These are phyloP conservation scores for Cicer pinnatifidum DNA, from an alignment of 306 rosid genomes.

Conservation along the genomic window DNA sequence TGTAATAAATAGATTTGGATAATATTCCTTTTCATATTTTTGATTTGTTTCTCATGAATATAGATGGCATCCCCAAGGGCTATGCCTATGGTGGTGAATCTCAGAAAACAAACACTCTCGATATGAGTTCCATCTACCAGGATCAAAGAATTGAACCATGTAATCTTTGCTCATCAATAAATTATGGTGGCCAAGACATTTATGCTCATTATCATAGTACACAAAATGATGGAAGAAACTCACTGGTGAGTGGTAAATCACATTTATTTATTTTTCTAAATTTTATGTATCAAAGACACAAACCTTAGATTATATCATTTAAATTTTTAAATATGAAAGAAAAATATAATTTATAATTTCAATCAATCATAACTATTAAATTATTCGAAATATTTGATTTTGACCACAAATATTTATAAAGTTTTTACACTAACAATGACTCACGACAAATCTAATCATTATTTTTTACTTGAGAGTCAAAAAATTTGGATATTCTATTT, in stretches of 20 bases:
- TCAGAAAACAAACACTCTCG: conserved; percentile 47
- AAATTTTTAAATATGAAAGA: too few relatives aligned
- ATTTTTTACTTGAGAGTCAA: too few relatives aligned
- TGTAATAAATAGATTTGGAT: conserved; percentile 7
- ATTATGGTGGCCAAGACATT: conserved; percentile 7
- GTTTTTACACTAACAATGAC: too few relatives aligned
- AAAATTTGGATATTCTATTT: too few relatives aligned
- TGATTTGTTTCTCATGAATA: conserved; percentile 6
- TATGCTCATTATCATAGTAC: not conserved
- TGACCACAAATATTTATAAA: too few relatives aligned
- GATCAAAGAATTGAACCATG: conserved; percentile 81
- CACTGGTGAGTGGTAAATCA: not conserved
- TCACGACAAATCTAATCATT: too few relatives aligned
- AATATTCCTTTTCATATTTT: not conserved
- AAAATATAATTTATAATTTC: too few relatives aligned
- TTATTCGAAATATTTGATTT: too few relatives aligned
- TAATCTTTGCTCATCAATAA: conserved; percentile 78
- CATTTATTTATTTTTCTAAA: not conserved
- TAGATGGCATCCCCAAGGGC: conserved; percentile 52
- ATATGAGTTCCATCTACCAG: conserved; percentile 55
- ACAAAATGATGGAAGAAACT: not conserved
- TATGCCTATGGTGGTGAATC: conserved; percentile 41
- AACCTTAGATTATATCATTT: too few relatives aligned
- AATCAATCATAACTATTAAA: too few relatives aligned
- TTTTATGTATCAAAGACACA: not conserved